Conservation (phyloP, 768 basidiomycete species). For the Tylopilus sp. region DNA sequence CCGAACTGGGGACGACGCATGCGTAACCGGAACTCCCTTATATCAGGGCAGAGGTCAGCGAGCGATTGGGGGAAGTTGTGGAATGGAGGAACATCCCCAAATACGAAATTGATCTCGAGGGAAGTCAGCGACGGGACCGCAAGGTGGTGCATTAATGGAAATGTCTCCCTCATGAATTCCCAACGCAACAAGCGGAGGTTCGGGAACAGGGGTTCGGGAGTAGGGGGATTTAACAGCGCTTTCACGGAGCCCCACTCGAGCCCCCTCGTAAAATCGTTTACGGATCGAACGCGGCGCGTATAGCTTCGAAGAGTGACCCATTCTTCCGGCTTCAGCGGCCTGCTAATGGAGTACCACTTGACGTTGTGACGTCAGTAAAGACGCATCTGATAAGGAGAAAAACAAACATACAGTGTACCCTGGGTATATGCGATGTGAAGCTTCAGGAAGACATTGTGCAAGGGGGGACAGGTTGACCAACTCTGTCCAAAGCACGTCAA, state of each 20-base stretch:
- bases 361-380: neutral
- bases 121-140: constrained; percentile 1
- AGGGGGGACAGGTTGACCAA: constrained; percentile 2
- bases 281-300: constrained; percentile 1
- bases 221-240: constrained; percentile 1
- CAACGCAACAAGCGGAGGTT: constrained; percentile 2
- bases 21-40: neutral
- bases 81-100: constrained; percentile 2
- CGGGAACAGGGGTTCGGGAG: constrained; percentile 1
- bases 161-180: constrained; percentile 7
- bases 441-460: constrained; percentile 4
- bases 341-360: constrained; percentile 2
- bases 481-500: constrained; percentile 6
- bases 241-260: constrained; percentile 6
- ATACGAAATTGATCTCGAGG: constrained; percentile 1
- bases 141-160: constrained; percentile 5
- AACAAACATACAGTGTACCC: neutral
- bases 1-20: constrained; percentile 5
- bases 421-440: constrained; percentile 5
- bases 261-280: neutral
- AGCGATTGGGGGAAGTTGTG: constrained; percentile 1
- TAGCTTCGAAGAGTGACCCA: constrained; percentile 5
- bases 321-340: neutral
- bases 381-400: neutral
- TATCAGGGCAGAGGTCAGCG: constrained; percentile 2